phyloP scores from a whole-genome alignment of 2,329 filamentous ascomycete species.

The Fusarium algeriense region DNA sequence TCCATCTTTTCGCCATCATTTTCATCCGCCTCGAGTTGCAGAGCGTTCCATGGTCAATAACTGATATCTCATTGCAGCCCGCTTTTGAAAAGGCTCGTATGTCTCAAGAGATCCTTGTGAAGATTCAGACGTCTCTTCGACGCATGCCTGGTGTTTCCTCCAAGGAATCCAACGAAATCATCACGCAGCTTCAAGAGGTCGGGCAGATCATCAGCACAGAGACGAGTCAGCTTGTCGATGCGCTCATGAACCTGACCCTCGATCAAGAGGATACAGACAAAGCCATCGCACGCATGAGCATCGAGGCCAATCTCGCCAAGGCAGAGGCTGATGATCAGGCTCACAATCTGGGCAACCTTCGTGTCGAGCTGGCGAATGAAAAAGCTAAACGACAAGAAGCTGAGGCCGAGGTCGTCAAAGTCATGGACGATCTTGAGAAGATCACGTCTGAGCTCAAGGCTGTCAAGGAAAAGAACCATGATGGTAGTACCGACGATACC shows the following conservation, averaged over 20 bases:
- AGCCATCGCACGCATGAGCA: conserved; percentile 54
- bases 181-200: conserved; percentile 53
- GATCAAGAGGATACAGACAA: conserved; percentile 56
- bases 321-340: conserved; percentile 51
- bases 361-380: conserved; percentile 50
- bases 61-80: conserved; percentile 41
- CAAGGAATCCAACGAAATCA: conserved; percentile 52
- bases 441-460: conserved; percentile 48
- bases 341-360: conserved; percentile 50
- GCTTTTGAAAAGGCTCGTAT: conserved; percentile 52
- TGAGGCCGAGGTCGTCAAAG: conserved; percentile 47
- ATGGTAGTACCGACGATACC: conserved; percentile 33
- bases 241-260: conserved; percentile 53
- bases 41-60: neutral
- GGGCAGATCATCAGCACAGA: conserved; percentile 55
- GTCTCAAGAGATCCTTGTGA: conserved; percentile 54
- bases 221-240: conserved; percentile 55
- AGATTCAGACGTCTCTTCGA: conserved; percentile 55
- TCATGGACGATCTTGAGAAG: conserved; percentile 46
- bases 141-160: conserved; percentile 56
- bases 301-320: conserved; percentile 54
- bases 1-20: neutral
- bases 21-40: neutral
- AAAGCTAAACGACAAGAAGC: conserved; percentile 48
- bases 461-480: conserved; percentile 44